Evolutionary conservation across 2,329 filamentous ascomycete species (phyloP), one percentile per base, ranked within the genome.

Genomic region (Fusarium sp.): DNA sequence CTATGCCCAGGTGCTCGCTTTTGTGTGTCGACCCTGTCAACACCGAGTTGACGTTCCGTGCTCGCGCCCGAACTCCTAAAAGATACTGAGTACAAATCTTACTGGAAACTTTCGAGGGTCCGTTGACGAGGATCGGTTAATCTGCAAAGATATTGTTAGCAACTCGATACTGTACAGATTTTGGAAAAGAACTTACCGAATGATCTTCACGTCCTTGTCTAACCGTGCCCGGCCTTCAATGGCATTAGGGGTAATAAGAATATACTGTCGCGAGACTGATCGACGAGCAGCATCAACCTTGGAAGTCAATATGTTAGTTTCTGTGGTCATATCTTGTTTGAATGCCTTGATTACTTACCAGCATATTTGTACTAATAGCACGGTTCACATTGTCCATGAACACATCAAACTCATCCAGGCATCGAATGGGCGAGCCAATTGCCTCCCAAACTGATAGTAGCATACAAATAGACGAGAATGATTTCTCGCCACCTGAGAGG

Each of bases 361-460:
- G 91, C 91, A 99, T 93, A 66, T 92, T 91, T 72, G 97, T 97
- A 76, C 93, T 96, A 71, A 96, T 92, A 56, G 92, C 93, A 62
- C 96, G 89, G 78, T 99, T 99, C 60, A 98, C 93, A 70, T 91
- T 93, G 79, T 99, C 96, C 96, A 99, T 99, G 83, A 97, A 99
- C 30, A 99, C 96, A 77, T 99, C 96, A 75, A 98, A 99, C 79
- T 99, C 96, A 79, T 99, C 96, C 53, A 99, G 84, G 75, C 96
- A 99, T 54, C 96, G 89, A 62, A 99, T 91, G 1, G 94, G 95
- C 19, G 94, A 96, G 12, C 96, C 95, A 91, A 99, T 99, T 28
- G 96, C 95, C 76, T 99, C 96, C 96, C 96, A 99, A 19, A 99
- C 90, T 4, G 94, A 89, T 30, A 99, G 85, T 54, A 99, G 82